Evolutionary conservation across 495 filamentous ascomycete genomes (phyloP), one percentile per base, ranked within the genome.

Genomic region (Bombardia bombarda): DNA sequence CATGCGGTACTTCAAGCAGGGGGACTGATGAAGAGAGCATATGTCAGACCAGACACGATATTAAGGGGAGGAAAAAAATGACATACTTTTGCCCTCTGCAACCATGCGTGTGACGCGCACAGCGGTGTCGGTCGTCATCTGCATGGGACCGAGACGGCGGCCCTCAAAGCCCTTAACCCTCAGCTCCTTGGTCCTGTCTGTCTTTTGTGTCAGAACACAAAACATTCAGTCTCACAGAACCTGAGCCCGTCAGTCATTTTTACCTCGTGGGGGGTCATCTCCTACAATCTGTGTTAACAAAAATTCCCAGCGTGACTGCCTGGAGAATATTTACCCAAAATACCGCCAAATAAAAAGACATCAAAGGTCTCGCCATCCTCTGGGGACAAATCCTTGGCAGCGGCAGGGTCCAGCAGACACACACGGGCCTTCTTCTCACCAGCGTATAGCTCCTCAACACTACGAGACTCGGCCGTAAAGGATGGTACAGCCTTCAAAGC

Each of bases 91-190:
- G 35, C 86, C 78, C 48, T 95, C 83, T 8, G 90, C 76, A 13
- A 97, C 83, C 58, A 93, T 78, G 44, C 93, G 78, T 28, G 92
- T 95, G 8, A 96, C 92, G 45, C 92, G 73, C 25, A 95, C 92
- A 1, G 92, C 92, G 14, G 92, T 98, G 63, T 98, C 92, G 0
- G 92, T 98, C 7, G 92, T 97, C 92, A 98, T 97, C 64, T 98
- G 92, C 52, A 89, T 79, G 13, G 90, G 87, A 0, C 93, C 93
- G 33, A 98, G 71, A 46, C 90, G 77, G 42, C 92, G 82, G 33
- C 90, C 89, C 49, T 80, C 70, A 55, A 90, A 98, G 19, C 93
- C 93, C 61, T 95, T 93, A 58, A 85, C 87, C 19, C 92, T 79
- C 37, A 98, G 69, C 57, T 98, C 92, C 9, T 85, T 86, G 1